These are phyloP conservation scores for Aureobasidium lini DNA, from an alignment of 2,329 filamentous ascomycete species.

Conservation along the genomic window DNA sequence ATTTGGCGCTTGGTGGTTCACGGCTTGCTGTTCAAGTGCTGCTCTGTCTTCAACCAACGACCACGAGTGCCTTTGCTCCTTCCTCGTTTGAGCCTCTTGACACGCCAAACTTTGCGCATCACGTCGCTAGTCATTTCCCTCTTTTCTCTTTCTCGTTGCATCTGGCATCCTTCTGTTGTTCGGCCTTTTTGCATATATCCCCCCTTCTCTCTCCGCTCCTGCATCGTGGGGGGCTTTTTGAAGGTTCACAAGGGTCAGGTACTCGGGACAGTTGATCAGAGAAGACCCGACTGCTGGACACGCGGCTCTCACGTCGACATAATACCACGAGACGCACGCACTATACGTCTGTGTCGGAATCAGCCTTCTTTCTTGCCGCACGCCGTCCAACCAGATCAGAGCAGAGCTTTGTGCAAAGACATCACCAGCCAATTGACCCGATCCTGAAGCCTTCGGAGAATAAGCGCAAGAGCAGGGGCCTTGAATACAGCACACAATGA, in stretches of 20 bases:
- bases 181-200: background rate
- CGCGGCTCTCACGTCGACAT: background rate
- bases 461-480: constrained; percentile 6
- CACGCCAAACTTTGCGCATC: background rate
- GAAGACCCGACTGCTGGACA: background rate
- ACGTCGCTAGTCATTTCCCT: background rate
- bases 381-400: background rate
- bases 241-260: constrained; percentile 9
- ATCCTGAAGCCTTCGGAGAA: constrained; percentile 9
- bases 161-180: background rate
- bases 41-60: background rate
- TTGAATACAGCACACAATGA: background rate
- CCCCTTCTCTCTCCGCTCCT: background rate
- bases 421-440: constrained; percentile 1
- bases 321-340: background rate
- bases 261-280: background rate
- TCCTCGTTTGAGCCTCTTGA: background rate
- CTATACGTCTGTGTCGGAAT: background rate
- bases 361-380: background rate
- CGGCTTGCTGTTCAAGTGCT: background rate
- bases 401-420: background rate
- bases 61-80: background rate
- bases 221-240: constrained; percentile 2
- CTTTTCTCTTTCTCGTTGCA: background rate
- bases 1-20: constrained; percentile 4